Evolutionary conservation across 75 land plant species (phyloP).

Genomic region (Adiantum capillusveneris): DNA sequence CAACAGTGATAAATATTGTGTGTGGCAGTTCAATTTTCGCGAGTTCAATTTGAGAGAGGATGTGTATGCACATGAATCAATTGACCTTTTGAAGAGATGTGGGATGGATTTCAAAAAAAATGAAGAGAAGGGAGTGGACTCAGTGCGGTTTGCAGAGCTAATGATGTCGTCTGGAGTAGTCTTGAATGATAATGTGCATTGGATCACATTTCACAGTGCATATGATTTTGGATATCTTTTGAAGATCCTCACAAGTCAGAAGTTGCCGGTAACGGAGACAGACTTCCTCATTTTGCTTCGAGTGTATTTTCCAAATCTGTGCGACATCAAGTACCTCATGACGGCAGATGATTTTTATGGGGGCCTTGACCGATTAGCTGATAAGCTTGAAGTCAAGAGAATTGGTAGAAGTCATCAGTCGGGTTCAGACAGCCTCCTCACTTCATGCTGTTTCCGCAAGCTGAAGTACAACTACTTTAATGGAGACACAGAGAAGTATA

Average conservation of each 20-base stretch:
- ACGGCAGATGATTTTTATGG: constrained; percentile 58
- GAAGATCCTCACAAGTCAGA: constrained; percentile 45
- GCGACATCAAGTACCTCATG: constrained; percentile 71
- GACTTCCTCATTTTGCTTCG: constrained; percentile 41
- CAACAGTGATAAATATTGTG: constrained; percentile 25
- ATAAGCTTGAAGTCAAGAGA: constrained; percentile 53
- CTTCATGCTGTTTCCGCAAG: constrained; percentile 48
- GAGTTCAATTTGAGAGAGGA: constrained; percentile 40
- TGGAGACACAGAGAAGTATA: constrained; percentile 40
- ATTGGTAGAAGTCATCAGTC: constrained; percentile 56
- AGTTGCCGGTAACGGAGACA: constrained; percentile 26
- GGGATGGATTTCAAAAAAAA: constrained; percentile 51
- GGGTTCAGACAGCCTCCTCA: constrained; percentile 61
- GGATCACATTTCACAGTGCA: constrained; percentile 61
- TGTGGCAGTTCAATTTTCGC: constrained; percentile 67
- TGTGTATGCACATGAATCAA: constrained; percentile 43
- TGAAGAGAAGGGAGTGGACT: constrained; percentile 38
- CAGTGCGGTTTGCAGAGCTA: constrained; percentile 40
- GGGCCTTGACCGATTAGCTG: constrained; percentile 59
- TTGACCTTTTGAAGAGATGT: constrained; percentile 40
- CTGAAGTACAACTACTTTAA: constrained; percentile 42
- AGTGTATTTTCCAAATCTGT: constrained; percentile 51
- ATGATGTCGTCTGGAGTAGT: constrained; percentile 61
- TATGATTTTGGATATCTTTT: constrained; percentile 61
- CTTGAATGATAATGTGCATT: constrained; percentile 42